Conservation (phyloP, 1,139 yeast genomes). For the Hyphopichia fennica region DNA sequence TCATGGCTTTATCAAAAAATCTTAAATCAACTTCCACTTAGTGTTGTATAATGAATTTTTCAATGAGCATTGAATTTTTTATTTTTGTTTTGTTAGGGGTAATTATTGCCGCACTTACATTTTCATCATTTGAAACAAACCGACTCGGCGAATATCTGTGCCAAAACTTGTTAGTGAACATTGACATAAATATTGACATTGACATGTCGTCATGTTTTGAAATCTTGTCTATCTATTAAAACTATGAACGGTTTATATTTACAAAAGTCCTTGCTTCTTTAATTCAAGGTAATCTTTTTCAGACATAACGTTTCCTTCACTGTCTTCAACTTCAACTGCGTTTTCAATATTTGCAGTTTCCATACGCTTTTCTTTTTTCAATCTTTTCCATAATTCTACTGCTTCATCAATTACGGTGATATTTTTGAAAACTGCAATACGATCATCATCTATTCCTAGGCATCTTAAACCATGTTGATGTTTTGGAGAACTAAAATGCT, state of each 20-base stretch:
- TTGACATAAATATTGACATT: too few species aligned
- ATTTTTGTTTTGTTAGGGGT: background rate
- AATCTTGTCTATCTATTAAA: background rate
- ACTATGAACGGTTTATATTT: background rate
- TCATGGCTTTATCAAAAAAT: background rate
- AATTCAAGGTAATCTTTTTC: constrained; percentile 79
- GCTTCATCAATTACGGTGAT: constrained; percentile 73
- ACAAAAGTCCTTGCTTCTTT: constrained; percentile 75
- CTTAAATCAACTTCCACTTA: too few species aligned
- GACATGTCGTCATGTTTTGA: background rate
- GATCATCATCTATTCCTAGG: constrained; percentile 61
- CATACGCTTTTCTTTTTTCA: constrained; percentile 39
- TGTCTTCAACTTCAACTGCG: constrained; percentile 83
- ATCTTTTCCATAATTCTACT: constrained; percentile 49
- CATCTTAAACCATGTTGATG: constrained; percentile 76
- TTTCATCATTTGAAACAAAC: too few species aligned
- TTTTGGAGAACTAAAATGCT: constrained; percentile 68
- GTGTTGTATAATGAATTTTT: background rate
- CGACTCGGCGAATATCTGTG: too few species aligned
- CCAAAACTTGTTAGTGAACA: too few species aligned
- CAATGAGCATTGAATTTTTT: background rate
- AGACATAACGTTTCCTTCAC: constrained; percentile 89
- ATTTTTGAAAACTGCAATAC: constrained; percentile 54
- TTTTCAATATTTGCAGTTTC: constrained; percentile 50
- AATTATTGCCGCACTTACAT: too few species aligned